phyloP scores from a whole-genome alignment of 192 early-diverging fungal species.

The Coemansia sp. region DNA sequence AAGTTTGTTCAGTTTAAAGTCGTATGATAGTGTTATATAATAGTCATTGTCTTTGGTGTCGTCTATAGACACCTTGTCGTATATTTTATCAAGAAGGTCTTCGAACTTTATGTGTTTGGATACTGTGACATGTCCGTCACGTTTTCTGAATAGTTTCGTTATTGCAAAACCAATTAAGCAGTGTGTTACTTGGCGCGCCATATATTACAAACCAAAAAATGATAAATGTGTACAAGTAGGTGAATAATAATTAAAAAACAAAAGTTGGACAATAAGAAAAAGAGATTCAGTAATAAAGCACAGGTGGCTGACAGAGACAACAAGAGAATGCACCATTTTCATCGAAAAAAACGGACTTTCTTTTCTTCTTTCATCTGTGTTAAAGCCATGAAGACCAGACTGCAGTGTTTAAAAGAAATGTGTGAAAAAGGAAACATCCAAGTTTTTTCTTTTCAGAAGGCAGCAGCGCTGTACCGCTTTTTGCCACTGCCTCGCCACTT shows the following conservation, averaged over 20 bases:
- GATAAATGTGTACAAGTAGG: too few species aligned
- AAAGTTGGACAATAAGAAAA: not conserved
- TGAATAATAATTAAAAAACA: not conserved
- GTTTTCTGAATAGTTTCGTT: not conserved
- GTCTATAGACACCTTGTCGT: not conserved
- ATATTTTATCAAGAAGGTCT: not conserved
- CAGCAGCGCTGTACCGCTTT: not conserved
- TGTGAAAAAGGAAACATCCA: not conserved
- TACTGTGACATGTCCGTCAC: not conserved
- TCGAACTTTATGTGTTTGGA: not conserved
- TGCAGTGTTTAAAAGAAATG: not conserved
- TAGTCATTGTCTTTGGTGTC: too few species aligned
- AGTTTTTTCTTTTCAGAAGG: not conserved
- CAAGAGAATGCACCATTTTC: too few species aligned
- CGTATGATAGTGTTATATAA: too few species aligned
- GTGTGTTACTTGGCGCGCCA: not conserved
- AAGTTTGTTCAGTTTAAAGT: not conserved
- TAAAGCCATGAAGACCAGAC: not conserved
- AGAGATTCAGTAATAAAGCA: not conserved
- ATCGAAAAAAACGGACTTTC: too few species aligned
- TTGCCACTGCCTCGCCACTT: conserved; percentile 1
- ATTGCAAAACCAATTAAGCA: not conserved
- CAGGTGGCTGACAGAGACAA: too few species aligned
- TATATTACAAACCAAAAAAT: not conserved
- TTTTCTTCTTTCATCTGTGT: too few species aligned